Base-by-base conservation (phyloP, 768 basidiomycete species). In the Leccinum sublutescens region DNA sequence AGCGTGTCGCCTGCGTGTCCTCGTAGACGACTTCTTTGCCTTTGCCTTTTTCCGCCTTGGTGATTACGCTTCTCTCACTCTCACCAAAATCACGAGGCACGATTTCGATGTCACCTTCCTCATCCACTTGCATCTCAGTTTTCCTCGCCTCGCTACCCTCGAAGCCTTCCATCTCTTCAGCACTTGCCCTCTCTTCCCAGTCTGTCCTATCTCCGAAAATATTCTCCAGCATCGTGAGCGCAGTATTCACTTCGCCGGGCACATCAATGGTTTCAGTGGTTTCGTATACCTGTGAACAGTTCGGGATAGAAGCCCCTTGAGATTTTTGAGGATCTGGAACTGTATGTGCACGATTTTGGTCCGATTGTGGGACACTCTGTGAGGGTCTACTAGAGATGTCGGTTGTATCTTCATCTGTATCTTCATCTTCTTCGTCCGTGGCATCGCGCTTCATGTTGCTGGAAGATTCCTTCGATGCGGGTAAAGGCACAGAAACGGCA, bases 151-250 rank as follows among this genome's bases (percentile, higher is more conserved):
- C 50, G 71, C 34, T 40, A 71, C 74, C 25, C 71, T 75, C 63
- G 4, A 54, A 15, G 19, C 34, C 53, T 54, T 85, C 85, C 43
- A 84, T 71, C 27, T 85, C 87, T 1, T 83, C 82, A 3, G 83
- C 71, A 59, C 80, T 83, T 68, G 89, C 88, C 23, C 71, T 70
- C 6, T 82, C 86, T 3, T 77, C 79, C 89, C 89, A 89, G 7
- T 85, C 80, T 5, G 78, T 77, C 12, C 76, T 75, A 17, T 72
- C 74, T 1, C 77, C 84, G 51, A 89, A 88, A 36, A 90, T 71
- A 1, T 80, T 78, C 6, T 76, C 68, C 0, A 88, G 72, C 17
- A 89, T 74, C 5, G 62, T 33, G 21, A 71, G 63, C 5, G 63
- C 54, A 55, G 62, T 27, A 19, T 58, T 47, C 12, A 61, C 53